A percentile compares a stretch with the other conserved stretches of the same genome.
Evolutionary conservation across 192 early-diverging fungal species (phyloP).

Genomic region (Haplosporangium gracile): DNA sequence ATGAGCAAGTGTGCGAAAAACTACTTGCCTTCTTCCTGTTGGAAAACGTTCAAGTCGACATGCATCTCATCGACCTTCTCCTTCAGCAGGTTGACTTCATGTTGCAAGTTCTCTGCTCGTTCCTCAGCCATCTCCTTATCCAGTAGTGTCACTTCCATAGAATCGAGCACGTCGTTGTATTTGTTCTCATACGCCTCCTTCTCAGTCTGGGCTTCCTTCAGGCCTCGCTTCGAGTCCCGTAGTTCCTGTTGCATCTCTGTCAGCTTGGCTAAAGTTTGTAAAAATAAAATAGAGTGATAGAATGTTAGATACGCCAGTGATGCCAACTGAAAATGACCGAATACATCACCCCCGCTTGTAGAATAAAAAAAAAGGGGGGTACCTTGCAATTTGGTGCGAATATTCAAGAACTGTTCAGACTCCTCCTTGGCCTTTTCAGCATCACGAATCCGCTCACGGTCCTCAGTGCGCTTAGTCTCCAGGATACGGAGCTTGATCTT

Average conservation of each 20-base stretch:
- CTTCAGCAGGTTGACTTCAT: constrained; percentile 77
- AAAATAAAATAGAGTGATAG: background rate
- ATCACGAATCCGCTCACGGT: constrained; percentile 79
- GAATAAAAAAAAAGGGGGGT: background rate
- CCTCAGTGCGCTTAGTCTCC: constrained; percentile 86
- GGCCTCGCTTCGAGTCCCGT: constrained; percentile 69
- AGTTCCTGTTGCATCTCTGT: constrained; percentile 80
- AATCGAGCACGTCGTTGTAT: constrained; percentile 80
- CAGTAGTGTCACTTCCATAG: constrained; percentile 87
- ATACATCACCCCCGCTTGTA: background rate
- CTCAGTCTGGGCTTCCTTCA: constrained; percentile 68
- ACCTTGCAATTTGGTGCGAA: constrained; percentile 77
- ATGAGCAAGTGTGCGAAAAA: background rate
- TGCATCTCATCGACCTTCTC: constrained; percentile 86
- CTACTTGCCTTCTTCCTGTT: constrained; percentile 69
- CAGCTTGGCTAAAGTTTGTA: constrained; percentile 68
- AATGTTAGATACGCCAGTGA: background rate
- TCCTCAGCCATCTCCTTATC: constrained; percentile 97
- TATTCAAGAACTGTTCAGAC: constrained; percentile 75
- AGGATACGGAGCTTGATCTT: constrained; percentile 81
- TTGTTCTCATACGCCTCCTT: constrained; percentile 77
- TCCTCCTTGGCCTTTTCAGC: constrained; percentile 79
- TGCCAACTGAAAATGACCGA: background rate
- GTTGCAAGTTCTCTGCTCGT: constrained; percentile 79
- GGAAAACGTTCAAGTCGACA: constrained; percentile 76